Evolutionary conservation across 306 rosid species (phyloP).

Genomic region (Rosa chinensis): DNA sequence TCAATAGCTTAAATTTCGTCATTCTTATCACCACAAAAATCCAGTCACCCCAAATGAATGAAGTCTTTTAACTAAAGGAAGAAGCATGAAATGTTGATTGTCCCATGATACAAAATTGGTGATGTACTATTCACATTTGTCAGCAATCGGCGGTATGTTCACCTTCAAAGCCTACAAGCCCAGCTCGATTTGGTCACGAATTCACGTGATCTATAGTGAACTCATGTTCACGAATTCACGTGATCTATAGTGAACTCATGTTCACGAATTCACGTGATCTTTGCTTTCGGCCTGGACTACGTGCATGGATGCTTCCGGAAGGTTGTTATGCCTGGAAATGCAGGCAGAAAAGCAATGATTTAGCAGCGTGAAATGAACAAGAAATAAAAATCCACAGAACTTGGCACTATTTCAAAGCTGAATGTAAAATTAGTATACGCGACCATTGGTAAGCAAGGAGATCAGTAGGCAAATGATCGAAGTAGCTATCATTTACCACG

Average conservation of each 20-base stretch:
- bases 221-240: no score
- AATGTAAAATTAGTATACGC: neutral
- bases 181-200: no score
- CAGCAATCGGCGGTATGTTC: no score
- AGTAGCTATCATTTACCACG: neutral
- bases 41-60: neutral
- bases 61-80: neutral
- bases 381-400: no score
- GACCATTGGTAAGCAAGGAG: neutral
- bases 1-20: no score
- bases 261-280: no score
- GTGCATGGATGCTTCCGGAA: neutral
- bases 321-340: neutral
- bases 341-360: neutral
- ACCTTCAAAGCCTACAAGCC: no score
- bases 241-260: no score
- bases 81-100: neutral
- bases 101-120: neutral
- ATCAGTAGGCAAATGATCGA: neutral
- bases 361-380: neutral
- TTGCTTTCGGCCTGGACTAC: no score
- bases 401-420: no score
- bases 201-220: no score
- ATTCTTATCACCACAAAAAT: neutral
- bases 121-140: neutral